Base-by-base conservation (phyloP, 2,329 filamentous ascomycete genomes). In the Cercospora sp. region DNA sequence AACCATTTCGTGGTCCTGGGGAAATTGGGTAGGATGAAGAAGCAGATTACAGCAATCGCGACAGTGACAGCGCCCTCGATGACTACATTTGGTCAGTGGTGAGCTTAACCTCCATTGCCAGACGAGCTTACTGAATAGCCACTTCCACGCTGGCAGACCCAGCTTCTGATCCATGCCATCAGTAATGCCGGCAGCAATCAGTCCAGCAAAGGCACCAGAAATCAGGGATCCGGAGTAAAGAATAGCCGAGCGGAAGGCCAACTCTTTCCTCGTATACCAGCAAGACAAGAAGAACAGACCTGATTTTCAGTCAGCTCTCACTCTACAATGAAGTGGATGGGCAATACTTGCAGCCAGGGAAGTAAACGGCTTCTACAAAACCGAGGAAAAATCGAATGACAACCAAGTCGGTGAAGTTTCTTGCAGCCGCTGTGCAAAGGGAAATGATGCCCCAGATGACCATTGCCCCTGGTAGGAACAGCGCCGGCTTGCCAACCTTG, bases 211-310 rank as follows among this genome's bases (percentile, higher is more conserved):
- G 1, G 84, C 84, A 57, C 77, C 82, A 62, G 81, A 81, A 31
- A 86, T 79, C 20, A 85, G 75, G 1, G 80, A 82, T 3, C 83
- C 84, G 3, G 83, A 82, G 73, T 85, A 86, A 64, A 87, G 81
- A 53, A 86, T 81, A n/a, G 81, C 81, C 71, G 82, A 85, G 5
- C 85, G 80, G 51, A 84, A 79, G 3, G 81, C 81, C 16, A 87
- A 74, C 68, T 87, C 85, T 31, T 82, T 80, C 60, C 83, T 83
- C 1, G 83, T 87, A 70, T 86, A 87, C 83, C 84, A 86, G 69
- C 81, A 82, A 6, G 80, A 82, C 8, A 85, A 78, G 66, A 83
- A 83, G 74, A 83, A 84, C 12, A 85, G 74, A 8, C 60, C 60
- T 62, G 28, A 12, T 28, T 39, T 13, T 13, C 20, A 26, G 26